Evolutionary conservation across 805 yeast genomes (phyloP), one percentile per base, ranked within the genome.

Genomic region (Candida awuae): DNA sequence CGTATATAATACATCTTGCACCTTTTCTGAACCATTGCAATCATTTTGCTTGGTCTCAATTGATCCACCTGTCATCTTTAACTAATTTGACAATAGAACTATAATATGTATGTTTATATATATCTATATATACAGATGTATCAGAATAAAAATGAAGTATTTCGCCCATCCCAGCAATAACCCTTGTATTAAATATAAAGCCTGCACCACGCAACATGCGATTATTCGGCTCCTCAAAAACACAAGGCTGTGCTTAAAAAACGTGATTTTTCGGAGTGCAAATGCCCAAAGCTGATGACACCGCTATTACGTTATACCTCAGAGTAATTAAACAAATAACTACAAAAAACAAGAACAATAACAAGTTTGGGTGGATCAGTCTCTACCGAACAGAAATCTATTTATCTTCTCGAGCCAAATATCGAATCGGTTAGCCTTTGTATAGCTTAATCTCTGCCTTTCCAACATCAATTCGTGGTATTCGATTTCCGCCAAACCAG

Each of bases 401-500:
- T 32, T 42, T 4, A 44, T 14, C 23, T 22, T 42, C 12, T 37
- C 29, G 7, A 34, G 10, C 21, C 28, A 38, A 22, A 44, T 37
- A 8, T 37, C 35, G 9, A 27, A 15, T 9, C 8, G 22, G 8
- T 35, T 38, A 4, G 20, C 23, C 26, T 44, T 34, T 10, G 32
- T 34, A 27, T 42, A 39, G 13, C 31, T 22, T 8, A 39, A 26
- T n/a, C 35, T 32, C 22, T 41, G 35, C 21, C 31, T 41, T 29
- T 40, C 51, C 15, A 52, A 43, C 33, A 37, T 35, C 19, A 49
- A 31, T 49, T 80, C 84, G 55, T 80, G 83, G 25, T 60, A 68
- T 45, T 75, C 78, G 29, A 80, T 67, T 49, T 76, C 84, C 14
- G 59, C 65, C 31, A 75, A 54, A 1, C 80, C 84, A 4, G 71